Conservation (phyloP, 306 rosid species). For the Argentina anserina region DNA sequence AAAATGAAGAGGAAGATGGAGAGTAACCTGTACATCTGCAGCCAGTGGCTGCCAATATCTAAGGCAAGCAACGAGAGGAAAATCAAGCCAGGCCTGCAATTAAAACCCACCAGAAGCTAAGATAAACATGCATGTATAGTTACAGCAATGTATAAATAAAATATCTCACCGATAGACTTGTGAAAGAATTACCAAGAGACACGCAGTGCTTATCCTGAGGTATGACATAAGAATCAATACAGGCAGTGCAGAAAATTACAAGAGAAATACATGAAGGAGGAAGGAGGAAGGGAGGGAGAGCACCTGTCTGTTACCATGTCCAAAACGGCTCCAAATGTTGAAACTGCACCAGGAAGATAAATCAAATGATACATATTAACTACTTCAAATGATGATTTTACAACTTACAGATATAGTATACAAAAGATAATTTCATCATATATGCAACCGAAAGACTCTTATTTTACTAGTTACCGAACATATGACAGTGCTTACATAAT, state of each 20-base stretch:
- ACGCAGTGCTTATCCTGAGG: conserved; percentile 94
- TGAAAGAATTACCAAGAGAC: conserved; percentile 88
- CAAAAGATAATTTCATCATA: background rate
- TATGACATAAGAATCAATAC: conserved; percentile 31
- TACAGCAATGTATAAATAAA: conserved; percentile 20
- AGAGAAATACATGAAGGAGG: background rate
- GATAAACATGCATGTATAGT: conserved; percentile 22
- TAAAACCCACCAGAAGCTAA: conserved; percentile 33
- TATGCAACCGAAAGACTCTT: background rate
- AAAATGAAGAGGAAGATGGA: conserved; percentile 1
- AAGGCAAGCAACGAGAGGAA: conserved; percentile 87
- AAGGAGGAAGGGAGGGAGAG: conserved; percentile 12
- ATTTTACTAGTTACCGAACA: background rate
- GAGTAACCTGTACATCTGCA: conserved; percentile 92
- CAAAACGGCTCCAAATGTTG: conserved; percentile 97
- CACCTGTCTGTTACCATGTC: conserved; percentile 99
- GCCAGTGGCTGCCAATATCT: conserved; percentile 98
- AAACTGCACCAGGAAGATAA: conserved; percentile 53
- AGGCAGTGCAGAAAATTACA: conserved; percentile 13
- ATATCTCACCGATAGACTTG: conserved; percentile 72
- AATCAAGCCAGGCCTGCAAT: conserved; percentile 79
- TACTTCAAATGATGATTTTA: background rate
- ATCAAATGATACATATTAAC: conserved; percentile 10
- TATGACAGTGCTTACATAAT: background rate
- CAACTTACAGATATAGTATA: conserved; percentile 16